Percentiles rank a stretch among this genome's conserved stretches.
phyloP scores from a whole-genome alignment of 768 basidiomycete species.

The Pisolithus sp. region DNA sequence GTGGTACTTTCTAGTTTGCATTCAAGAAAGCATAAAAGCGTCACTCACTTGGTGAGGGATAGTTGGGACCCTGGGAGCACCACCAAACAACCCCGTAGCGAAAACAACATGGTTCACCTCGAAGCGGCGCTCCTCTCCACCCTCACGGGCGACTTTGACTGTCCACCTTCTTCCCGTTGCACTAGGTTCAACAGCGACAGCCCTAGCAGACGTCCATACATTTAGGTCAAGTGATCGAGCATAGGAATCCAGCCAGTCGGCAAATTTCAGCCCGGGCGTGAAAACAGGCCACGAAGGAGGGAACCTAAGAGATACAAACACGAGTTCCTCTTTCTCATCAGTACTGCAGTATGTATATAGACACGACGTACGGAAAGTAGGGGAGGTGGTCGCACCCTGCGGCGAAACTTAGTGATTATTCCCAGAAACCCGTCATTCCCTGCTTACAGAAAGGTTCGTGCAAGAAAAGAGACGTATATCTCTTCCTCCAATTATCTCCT shows the following conservation, averaged over 20 bases:
- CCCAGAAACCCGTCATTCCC: not conserved
- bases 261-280: constrained; percentile 52
- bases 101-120: constrained; percentile 45
- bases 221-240: constrained; percentile 53
- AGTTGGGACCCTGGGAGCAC: constrained; percentile 36
- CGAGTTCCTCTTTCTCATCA: not conserved
- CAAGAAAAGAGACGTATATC: constrained; percentile 52
- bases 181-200: constrained; percentile 22
- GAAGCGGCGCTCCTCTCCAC: constrained; percentile 33
- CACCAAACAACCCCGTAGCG: constrained; percentile 44
- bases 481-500: constrained; percentile 55
- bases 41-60: constrained; percentile 38
- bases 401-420: not conserved
- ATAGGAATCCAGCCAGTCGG: constrained; percentile 63
- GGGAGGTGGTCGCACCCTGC: constrained; percentile 51
- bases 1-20: not conserved
- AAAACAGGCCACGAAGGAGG: constrained; percentile 50
- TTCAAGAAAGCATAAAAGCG: not conserved
- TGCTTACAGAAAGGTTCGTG: constrained; percentile 45
- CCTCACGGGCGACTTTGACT: constrained; percentile 32
- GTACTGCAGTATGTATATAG: not conserved
- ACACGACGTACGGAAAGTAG: constrained; percentile 40
- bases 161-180: constrained; percentile 36
- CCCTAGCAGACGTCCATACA: constrained; percentile 51
- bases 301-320: constrained; percentile 30